Percentiles rank a stretch among this genome's conserved stretches.
Evolutionary conservation across 306 rosid genomes (phyloP).

Genomic region (Cyamopsis tetragonoloba): DNA sequence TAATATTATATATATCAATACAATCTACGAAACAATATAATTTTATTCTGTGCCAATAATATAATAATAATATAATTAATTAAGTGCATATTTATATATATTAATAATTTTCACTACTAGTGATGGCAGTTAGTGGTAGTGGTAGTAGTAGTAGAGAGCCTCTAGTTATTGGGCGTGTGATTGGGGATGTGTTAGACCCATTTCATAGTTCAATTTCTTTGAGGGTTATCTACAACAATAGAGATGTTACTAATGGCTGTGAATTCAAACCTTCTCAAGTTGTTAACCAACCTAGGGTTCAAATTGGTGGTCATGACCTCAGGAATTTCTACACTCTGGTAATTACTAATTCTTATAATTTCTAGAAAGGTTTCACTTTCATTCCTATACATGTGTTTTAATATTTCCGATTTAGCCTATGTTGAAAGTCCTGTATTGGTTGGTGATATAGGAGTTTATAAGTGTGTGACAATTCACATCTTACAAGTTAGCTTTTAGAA

Average conservation of each 20-base stretch:
- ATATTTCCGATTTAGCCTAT: not conserved
- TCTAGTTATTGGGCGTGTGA: slow-evolving; percentile 34
- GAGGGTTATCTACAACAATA: slow-evolving; percentile 8
- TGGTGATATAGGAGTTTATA: no score
- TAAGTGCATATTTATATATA: not conserved
- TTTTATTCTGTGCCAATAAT: no score
- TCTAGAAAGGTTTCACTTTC: no score
- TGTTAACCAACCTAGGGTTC: slow-evolving; percentile 32
- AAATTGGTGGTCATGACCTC: slow-evolving; percentile 41
- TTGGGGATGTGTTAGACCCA: slow-evolving; percentile 41
- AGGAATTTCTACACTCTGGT: slow-evolving; percentile 45
- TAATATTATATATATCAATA: no score
- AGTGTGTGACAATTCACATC: no score
- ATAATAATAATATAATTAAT: not conserved
- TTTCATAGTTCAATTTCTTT: slow-evolving; percentile 20
- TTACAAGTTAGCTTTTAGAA: no score
- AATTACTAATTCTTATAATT: no score
- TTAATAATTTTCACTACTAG: not conserved
- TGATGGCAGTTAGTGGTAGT: no score
- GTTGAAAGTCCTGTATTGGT: no score
- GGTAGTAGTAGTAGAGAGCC: slow-evolving; percentile 21
- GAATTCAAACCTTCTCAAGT: slow-evolving; percentile 41
- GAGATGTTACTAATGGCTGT: slow-evolving; percentile 31
- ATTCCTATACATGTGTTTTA: accelerated
- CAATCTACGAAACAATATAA: no score